Evolutionary conservation across 2,329 filamentous ascomycete species (phyloP), one percentile per base, ranked within the genome.

Genomic region (Onygenales sp.): DNA sequence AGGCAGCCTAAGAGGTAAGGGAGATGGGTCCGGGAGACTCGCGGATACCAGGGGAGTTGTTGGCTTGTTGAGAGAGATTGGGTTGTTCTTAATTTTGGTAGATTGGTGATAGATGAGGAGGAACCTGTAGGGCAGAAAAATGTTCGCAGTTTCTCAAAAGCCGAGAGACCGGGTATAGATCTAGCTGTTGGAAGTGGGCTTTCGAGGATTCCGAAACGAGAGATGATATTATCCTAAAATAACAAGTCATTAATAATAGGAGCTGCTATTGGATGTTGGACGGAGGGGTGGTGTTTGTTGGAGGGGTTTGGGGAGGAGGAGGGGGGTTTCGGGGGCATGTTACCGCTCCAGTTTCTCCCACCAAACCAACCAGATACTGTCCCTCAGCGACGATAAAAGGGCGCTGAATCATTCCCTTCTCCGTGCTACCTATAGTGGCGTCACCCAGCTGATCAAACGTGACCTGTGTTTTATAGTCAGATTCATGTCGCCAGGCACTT

Each of bases 161-260:
- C 13, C 11, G 17, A 45, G 39, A 33, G 21, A 9, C 4, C n/a
- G 33, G 8, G 36, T 6, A 13, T 32, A n/a, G 36, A 45, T 9
- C 31, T 47, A 46, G 42, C 32, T 47, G 21, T 5, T 36, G 51
- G 34, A 17, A 6, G 7, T 2, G 42, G 33, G 11, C 31, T 14
- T 45, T 46, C 51, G 34, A 52, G 14, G 27, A 47, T 37, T 37
- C 51, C 51, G 37, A 52, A 43, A 10, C 51, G 42, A 33, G 51
- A 52, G n/a, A 52, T 52, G 21, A 52, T 39, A 33, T 27, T 42
- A 46, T 52, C 51, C 51, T 52, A 10, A 17, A 32, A 13, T 4
- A 47, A 21, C 21, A 11, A 10, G 42, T 36, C 27, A 52, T 33
- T 34, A 31, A 2, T 21, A 14, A 47, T 50, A 13, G 9, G n/a